Evolutionary conservation across 345 rosid genomes (phyloP).

Genomic region (Gossypium raimondii): DNA sequence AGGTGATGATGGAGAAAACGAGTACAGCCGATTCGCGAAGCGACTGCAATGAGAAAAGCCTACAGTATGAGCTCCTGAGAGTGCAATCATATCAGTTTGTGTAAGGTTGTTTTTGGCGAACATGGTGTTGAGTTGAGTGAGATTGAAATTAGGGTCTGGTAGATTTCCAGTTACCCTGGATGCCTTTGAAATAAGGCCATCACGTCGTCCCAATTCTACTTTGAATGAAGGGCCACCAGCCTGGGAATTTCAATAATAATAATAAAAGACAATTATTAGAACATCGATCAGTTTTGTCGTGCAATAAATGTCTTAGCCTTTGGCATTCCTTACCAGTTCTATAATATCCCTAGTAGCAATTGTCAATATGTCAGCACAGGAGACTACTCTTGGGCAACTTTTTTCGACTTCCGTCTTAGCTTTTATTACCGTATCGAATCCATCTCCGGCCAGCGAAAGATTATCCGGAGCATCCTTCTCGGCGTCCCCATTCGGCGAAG

Average conservation of each 20-base stretch:
- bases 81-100: slow-evolving; percentile 34
- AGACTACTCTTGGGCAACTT: slow-evolving; percentile 23
- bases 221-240: slow-evolving; percentile 35
- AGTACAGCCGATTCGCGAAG: slow-evolving; percentile 60
- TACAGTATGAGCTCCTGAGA: slow-evolving; percentile 56
- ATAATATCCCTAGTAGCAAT: slow-evolving; percentile 39
- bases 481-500: slow-evolving; percentile 29
- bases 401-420: slow-evolving; percentile 33
- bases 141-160: slow-evolving; percentile 26
- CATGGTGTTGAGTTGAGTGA: slow-evolving; percentile 22
- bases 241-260: slow-evolving; percentile 13
- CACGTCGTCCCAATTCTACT: slow-evolving; percentile 39
- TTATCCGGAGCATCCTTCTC: slow-evolving; percentile 37
- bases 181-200: slow-evolving; percentile 55
- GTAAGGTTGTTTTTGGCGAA: slow-evolving; percentile 32
- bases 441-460: slow-evolving; percentile 34
- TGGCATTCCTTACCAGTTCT: slow-evolving; percentile 21
- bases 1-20: slow-evolving; percentile 45
- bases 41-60: slow-evolving; percentile 79
- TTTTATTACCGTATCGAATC: slow-evolving; percentile 35
- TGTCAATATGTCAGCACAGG: slow-evolving; percentile 36
- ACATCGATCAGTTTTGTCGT: not conserved
- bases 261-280: not conserved
- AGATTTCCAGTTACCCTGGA: slow-evolving; percentile 58
- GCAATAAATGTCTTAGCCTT: not conserved